Base-by-base conservation (phyloP, 2,329 filamentous ascomycete species). In the Calonectria honghensis region DNA sequence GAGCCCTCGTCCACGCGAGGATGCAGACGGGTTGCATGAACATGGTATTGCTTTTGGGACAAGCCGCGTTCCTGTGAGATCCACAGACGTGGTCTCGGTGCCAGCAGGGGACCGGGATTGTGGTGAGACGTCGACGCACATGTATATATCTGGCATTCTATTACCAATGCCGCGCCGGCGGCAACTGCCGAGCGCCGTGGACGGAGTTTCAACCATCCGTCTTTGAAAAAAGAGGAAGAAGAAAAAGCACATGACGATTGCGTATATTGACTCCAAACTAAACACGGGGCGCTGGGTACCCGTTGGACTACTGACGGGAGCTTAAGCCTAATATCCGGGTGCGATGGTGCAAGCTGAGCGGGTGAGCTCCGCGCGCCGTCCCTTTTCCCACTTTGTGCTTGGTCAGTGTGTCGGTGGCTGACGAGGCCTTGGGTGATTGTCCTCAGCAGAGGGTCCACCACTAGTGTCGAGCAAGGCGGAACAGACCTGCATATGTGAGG, bases 71-170 rank as follows among this genome's bases (percentile, higher is more conserved):
- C n/a, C 24, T 39, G 57, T 20, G 11, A 37, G 57, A 61, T 61
- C 57, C 57, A 61, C 57, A n/a, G 57, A 39, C 57, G n/a, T 41
- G 57, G 57, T 61, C 57, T 61, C 57, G 57, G 57, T 57, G 57
- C 27, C 57, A 41, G 24, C 32, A 61, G 57, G 57, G 35, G 11
- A 18, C 57, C n/a, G 37, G 57, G 57, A 39, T 61, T 5, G 20
- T 9, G 20, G 57, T 37, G 24, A 27, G 31, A 14, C 51, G 9
- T 61, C 35, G 35, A 39, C n/a, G 57, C n/a, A n/a, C 45, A 48
- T 24, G 9, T 13, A 20, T 48, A 48, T 48, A 48, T 48, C 45
- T 24, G 11, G 45, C 45, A 48, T 24, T 24, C 45, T 48, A 48
- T 48, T 48, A n/a, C 11, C 20, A n/a, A n/a, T 48, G 9, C 45